These are phyloP conservation scores for Phytopythium delawarense DNA, from an alignment of 352 stramenopile genomes.

Conservation along the genomic window DNA sequence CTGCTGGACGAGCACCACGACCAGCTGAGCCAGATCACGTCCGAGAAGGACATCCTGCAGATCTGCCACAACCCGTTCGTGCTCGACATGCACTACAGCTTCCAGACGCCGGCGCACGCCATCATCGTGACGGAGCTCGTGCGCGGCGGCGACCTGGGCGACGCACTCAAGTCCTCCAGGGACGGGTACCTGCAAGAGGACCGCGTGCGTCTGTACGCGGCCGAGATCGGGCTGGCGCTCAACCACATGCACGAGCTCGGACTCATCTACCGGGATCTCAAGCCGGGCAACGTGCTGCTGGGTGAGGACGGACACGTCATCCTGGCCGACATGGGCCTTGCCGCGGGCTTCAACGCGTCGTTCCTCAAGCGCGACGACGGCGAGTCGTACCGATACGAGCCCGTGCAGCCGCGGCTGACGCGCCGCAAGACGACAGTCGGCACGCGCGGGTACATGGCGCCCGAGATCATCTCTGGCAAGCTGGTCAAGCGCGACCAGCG, in stretches of 20 bases:
- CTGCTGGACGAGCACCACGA: constrained; percentile 85
- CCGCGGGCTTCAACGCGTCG: constrained; percentile 49
- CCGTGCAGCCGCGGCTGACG: constrained; percentile 53
- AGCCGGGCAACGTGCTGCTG: constrained; percentile 88
- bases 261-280: constrained; percentile 86
- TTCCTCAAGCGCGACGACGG: constrained; percentile 53
- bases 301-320: constrained; percentile 88
- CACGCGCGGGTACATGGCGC: constrained; percentile 89
- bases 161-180: constrained; percentile 61
- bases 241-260: constrained; percentile 88
- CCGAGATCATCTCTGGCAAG: constrained; percentile 87
- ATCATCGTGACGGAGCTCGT: constrained; percentile 89
- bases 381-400: constrained; percentile 40
- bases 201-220: constrained; percentile 72
- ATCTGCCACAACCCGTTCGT: constrained; percentile 88
- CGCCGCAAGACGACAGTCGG: constrained; percentile 80
- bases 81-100: constrained; percentile 89
- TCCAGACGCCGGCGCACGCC: constrained; percentile 80
- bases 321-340: constrained; percentile 86
- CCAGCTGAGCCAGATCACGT: constrained; percentile 81
- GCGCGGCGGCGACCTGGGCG: constrained; percentile 70
- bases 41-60: constrained; percentile 87
- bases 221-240: constrained; percentile 82
- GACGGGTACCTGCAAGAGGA: constrained; percentile 78
- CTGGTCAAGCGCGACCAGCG: constrained; percentile 75